phyloP scores from a whole-genome alignment of 2,329 filamentous ascomycete species.

The Talaromyces sp. region DNA sequence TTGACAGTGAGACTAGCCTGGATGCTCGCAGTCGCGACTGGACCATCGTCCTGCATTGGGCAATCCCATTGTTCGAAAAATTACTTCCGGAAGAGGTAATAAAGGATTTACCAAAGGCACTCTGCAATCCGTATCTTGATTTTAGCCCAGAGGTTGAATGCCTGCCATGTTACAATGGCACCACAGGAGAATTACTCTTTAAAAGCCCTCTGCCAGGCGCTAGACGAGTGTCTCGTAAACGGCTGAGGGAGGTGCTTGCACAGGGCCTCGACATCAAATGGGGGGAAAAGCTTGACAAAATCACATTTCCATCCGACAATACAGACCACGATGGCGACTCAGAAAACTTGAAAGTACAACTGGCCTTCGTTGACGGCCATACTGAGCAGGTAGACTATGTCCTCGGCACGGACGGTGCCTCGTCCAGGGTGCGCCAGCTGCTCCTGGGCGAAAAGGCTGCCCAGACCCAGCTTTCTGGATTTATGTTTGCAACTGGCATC shows the following conservation, averaged over 20 bases:
- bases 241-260: constrained; percentile 3
- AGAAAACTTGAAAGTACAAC: background rate
- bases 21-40: constrained; percentile 7
- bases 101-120: background rate
- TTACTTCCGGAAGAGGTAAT: constrained; percentile 3
- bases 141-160: constrained; percentile 5
- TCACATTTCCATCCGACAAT: background rate
- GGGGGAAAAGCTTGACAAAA: background rate
- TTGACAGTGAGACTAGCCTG: constrained; percentile 1
- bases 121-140: constrained; percentile 7
- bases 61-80: background rate
- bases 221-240: constrained; percentile 5
- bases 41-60: constrained; percentile 10
- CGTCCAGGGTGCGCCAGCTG: constrained; percentile 4
- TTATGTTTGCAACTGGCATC: constrained; percentile 6
- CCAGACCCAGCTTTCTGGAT: constrained; percentile 3
- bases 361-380: background rate
- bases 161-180: constrained; percentile 7
- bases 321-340: background rate
- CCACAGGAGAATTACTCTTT: constrained; percentile 7
- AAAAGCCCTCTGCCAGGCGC: constrained; percentile 7
- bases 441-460: background rate
- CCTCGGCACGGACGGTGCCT: constrained; percentile 6
- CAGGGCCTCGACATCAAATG: constrained; percentile 4
- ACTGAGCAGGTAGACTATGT: constrained; percentile 1